These are phyloP conservation scores for Heterobasidion irregulare DNA, from an alignment of 1,284 basidiomycete species.

Conservation along the genomic window DNA sequence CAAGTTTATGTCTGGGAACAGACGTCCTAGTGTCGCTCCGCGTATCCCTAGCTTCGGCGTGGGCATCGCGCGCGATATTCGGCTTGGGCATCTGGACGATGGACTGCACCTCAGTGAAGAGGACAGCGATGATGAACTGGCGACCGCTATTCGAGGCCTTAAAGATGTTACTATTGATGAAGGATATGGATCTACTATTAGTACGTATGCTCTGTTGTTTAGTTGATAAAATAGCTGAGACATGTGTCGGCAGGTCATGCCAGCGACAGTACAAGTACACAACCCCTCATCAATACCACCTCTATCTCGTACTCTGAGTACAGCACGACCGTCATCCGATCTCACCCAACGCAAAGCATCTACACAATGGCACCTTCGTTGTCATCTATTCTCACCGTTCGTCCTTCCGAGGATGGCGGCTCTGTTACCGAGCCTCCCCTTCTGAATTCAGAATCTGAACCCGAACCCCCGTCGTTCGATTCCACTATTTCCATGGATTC, in stretches of 20 bases:
- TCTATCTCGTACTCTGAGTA: conserved; percentile 47
- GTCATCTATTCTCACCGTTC: conserved; percentile 69
- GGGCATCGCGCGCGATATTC: conserved; percentile 56
- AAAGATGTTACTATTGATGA: conserved; percentile 37
- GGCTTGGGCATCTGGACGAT: conserved; percentile 14
- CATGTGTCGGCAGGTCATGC: conserved; percentile 20
- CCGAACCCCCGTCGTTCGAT: conserved; percentile 29
- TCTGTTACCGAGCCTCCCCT: conserved; percentile 23
- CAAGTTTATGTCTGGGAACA: conserved; percentile 63
- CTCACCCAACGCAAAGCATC: conserved; percentile 29
- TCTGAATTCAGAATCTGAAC: conserved; percentile 17
- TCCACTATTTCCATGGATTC: conserved; percentile 46
- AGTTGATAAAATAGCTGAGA: not conserved
- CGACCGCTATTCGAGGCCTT: conserved; percentile 54
- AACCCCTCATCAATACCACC: conserved; percentile 48
- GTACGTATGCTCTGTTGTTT: conserved; percentile 6
- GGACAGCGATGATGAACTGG: conserved; percentile 65
- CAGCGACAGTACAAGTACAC: conserved; percentile 36
- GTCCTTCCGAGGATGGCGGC: conserved; percentile 27
- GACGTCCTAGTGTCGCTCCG: conserved; percentile 49
- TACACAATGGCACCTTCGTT: conserved; percentile 44
- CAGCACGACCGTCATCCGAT: conserved; percentile 59
- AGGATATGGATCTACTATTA: conserved; percentile 13
- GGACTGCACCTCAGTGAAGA: conserved; percentile 34
- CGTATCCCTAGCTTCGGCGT: conserved; percentile 83